These are phyloP conservation scores for Dendrobium chrysotoxum DNA, from an alignment of 106 monocot genomes.

Conservation along the genomic window DNA sequence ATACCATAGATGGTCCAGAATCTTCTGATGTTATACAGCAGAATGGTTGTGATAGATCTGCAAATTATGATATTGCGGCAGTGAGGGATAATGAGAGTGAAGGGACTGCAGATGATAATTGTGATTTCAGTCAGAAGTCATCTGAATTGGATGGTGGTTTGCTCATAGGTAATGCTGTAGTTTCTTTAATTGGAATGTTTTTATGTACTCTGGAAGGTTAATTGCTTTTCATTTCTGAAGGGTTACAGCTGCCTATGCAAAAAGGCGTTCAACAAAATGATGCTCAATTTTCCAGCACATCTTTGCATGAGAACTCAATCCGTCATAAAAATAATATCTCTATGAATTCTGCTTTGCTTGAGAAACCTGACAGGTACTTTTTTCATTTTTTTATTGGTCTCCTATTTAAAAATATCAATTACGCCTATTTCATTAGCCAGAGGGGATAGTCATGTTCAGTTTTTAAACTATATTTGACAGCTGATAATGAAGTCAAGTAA, in stretches of 20 bases:
- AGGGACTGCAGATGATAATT: slow-evolving; percentile 12
- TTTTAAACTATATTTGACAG: not conserved
- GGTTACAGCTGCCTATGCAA: slow-evolving; percentile 28
- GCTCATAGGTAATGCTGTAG: slow-evolving; percentile 19
- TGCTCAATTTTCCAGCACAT: slow-evolving; percentile 3
- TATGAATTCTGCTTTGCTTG: slow-evolving; percentile 30
- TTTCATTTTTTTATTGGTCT: not conserved
- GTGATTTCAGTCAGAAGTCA: not conserved
- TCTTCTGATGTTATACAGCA: no score
- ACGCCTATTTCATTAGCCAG: not conserved
- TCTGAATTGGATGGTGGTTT: slow-evolving; percentile 6
- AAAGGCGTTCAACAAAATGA: slow-evolving; percentile 12
- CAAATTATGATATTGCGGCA: not conserved
- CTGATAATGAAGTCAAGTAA: not conserved
- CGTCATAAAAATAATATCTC: slow-evolving; percentile 5
- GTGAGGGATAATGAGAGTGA: not conserved
- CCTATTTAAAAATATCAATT: not conserved
- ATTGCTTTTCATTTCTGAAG: slow-evolving; percentile 32
- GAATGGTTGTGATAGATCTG: slow-evolving; percentile 3
- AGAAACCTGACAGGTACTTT: slow-evolving; percentile 57
- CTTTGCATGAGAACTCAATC: slow-evolving; percentile 13
- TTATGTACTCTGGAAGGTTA: slow-evolving; percentile 10
- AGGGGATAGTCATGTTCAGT: not conserved
- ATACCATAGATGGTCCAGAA: slow-evolving; percentile 7
- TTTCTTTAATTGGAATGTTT: not conserved